Evolutionary conservation across 2,329 filamentous ascomycete species (phyloP).

Genomic region (Neonectria magnoliae): DNA sequence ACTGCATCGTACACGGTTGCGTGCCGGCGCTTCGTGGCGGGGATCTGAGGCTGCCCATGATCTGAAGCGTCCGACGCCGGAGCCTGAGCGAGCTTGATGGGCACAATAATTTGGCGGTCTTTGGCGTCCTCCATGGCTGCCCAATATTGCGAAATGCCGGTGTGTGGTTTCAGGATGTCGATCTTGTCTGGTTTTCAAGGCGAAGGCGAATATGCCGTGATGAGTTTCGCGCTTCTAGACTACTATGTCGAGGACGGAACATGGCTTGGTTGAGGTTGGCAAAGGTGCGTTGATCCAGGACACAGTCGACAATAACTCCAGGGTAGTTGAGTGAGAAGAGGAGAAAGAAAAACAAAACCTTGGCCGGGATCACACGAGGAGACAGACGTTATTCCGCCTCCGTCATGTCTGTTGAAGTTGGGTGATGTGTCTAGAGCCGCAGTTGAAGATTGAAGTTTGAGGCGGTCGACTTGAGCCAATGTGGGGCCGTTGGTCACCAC

Average conservation of each 20-base stretch:
- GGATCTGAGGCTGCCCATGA: slow-evolving; percentile 19
- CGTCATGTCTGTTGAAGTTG: background rate
- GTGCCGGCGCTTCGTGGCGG: slow-evolving; percentile 43
- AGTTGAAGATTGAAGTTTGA: slow-evolving; percentile 30
- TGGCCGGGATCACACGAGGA: background rate
- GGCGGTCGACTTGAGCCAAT: slow-evolving; percentile 18
- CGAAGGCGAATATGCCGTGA: slow-evolving; percentile 18
- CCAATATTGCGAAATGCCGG: too few species aligned
- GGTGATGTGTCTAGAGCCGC: background rate
- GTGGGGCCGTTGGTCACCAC: slow-evolving; percentile 28
- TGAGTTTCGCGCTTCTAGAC: slow-evolving; percentile 7
- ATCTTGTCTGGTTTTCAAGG: slow-evolving; percentile 14
- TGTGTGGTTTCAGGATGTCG: background rate
- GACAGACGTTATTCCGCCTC: background rate
- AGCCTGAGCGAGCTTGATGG: slow-evolving; percentile 26
- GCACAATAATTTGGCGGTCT: slow-evolving; percentile 10
- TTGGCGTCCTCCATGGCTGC: slow-evolving; percentile 26
- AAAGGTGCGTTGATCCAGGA: background rate
- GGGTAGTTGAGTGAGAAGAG: background rate
- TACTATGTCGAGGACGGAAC: slow-evolving; percentile 14
- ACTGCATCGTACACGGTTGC: slow-evolving; percentile 78
- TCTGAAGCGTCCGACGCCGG: slow-evolving; percentile 17
- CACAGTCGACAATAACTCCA: background rate
- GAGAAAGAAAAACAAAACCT: too few species aligned
- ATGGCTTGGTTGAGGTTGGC: slow-evolving; percentile 22